Evolutionary conservation across 345 rosid genomes (phyloP).

Genomic region (Camelina neglecta): DNA sequence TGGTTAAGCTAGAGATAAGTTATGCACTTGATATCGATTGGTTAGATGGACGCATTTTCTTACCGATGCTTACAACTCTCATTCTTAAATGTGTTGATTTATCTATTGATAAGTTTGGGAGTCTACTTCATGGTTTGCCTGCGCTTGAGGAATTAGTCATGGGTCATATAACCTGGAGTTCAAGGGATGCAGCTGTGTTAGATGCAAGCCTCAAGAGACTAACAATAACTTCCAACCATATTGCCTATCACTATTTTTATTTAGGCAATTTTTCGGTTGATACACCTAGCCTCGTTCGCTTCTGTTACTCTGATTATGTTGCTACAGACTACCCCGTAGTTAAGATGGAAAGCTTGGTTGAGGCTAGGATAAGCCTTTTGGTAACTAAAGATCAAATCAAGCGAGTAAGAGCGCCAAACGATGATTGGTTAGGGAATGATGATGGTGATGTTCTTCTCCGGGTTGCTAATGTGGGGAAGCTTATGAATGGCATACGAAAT

Average conservation of each 20-base stretch:
- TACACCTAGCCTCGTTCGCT: conserved; percentile 6
- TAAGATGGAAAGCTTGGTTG: neutral
- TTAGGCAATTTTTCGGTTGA: neutral
- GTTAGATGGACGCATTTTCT: neutral
- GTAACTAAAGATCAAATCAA: neutral
- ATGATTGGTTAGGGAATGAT: neutral
- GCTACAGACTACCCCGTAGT: neutral
- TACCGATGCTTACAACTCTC: neutral
- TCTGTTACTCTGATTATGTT: neutral
- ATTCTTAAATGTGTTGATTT: neutral
- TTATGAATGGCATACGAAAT: conserved; percentile 14
- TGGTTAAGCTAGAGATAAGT: neutral
- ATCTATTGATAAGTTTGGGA: neutral
- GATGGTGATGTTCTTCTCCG: neutral
- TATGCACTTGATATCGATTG: neutral
- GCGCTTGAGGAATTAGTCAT: conserved; percentile 17
- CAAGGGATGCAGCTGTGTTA: neutral
- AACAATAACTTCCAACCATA: neutral
- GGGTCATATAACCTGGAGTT: too few relatives aligned
- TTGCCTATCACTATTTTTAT: too few relatives aligned
- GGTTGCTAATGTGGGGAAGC: neutral
- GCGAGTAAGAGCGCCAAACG: neutral
- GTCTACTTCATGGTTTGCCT: conserved; percentile 19
- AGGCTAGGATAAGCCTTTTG: neutral
- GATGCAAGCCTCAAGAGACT: neutral